A percentile compares a stretch with the other conserved stretches of the same genome.
Conservation (phyloP, 2,329 filamentous ascomycete genomes). For the Botrytis sinoallii region DNA sequence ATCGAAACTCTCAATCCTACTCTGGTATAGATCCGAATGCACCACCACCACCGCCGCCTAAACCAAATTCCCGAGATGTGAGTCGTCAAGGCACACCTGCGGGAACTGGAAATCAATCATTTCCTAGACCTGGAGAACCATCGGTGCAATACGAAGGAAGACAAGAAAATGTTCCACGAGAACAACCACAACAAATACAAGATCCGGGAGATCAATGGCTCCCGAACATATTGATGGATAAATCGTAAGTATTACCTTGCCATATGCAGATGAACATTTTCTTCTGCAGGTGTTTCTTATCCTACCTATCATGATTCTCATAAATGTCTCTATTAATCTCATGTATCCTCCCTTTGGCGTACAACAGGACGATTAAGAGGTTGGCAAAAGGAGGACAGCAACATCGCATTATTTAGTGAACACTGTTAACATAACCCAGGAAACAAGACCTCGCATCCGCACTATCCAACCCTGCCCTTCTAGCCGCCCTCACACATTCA, state of each 20-base stretch:
- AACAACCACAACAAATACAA: constrained; percentile 40
- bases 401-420: constrained; percentile 9
- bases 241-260: constrained; percentile 61
- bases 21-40: constrained; percentile 45
- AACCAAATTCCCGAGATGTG: constrained; percentile 65
- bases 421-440: constrained; percentile 43
- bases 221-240: constrained; percentile 72
- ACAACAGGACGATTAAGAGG: background rate
- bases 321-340: background rate
- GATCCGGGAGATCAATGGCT: constrained; percentile 74
- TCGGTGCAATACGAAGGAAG: constrained; percentile 22
- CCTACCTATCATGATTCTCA: background rate
- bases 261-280: background rate
- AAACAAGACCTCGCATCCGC: constrained; percentile 75
- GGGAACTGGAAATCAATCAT: constrained; percentile 36
- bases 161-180: constrained; percentile 22
- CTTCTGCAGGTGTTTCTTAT: background rate
- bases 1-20: constrained; percentile 37
- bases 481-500: constrained; percentile 71
- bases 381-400: background rate
- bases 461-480: constrained; percentile 60
- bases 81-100: constrained; percentile 65
- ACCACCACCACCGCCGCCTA: constrained; percentile 69
- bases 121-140: constrained; percentile 32
- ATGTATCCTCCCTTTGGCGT: background rate